Percentiles rank a stretch among this genome's conserved stretches.
These are phyloP conservation scores for Claviceps sp. DNA, from an alignment of 2,329 filamentous ascomycete genomes.

Conservation along the genomic window DNA sequence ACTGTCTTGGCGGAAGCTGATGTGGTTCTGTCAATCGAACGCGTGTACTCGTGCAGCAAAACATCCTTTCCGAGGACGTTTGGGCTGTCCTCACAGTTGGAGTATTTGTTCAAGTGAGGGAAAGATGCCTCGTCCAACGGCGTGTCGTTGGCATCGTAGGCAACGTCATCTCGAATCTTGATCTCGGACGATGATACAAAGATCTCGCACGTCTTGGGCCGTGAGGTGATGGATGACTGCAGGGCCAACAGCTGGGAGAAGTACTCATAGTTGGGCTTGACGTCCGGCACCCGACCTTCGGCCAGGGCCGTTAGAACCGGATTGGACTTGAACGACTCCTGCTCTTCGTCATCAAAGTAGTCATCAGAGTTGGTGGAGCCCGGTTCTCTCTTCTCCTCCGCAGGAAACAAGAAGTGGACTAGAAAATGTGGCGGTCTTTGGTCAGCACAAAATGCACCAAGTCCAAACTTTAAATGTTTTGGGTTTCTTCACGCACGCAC, in stretches of 20 bases:
- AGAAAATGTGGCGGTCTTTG: not conserved
- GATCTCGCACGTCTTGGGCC: conserved; percentile 46
- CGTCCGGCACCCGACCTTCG: conserved; percentile 41
- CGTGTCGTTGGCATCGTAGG: conserved; percentile 29
- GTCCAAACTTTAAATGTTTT: not conserved
- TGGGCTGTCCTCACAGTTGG: conserved; percentile 37
- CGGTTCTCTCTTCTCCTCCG: conserved; percentile 40
- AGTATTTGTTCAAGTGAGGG: conserved; percentile 41
- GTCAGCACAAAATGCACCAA: conserved; percentile 1
- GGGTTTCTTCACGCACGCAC: not conserved
- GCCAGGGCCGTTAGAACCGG: conserved; percentile 48
- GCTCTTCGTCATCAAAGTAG: conserved; percentile 28
- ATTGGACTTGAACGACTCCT: conserved; percentile 49
- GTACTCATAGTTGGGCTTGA: conserved; percentile 49
- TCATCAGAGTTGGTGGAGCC: conserved; percentile 50
- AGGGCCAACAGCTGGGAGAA: conserved; percentile 42
- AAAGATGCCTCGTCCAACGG: conserved; percentile 34
- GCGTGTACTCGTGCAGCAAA: conserved; percentile 45
- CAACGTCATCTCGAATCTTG: conserved; percentile 34
- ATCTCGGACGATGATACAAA: conserved; percentile 41
- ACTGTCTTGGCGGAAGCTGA: conserved; percentile 42
- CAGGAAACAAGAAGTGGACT: conserved; percentile 49
- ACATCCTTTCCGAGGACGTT: conserved; percentile 37
- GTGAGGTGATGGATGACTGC: conserved; percentile 38
- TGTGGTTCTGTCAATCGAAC: conserved; percentile 38